phyloP scores from a whole-genome alignment of 2,329 filamentous ascomycete genomes.

The Raffaelea ambrosiae region DNA sequence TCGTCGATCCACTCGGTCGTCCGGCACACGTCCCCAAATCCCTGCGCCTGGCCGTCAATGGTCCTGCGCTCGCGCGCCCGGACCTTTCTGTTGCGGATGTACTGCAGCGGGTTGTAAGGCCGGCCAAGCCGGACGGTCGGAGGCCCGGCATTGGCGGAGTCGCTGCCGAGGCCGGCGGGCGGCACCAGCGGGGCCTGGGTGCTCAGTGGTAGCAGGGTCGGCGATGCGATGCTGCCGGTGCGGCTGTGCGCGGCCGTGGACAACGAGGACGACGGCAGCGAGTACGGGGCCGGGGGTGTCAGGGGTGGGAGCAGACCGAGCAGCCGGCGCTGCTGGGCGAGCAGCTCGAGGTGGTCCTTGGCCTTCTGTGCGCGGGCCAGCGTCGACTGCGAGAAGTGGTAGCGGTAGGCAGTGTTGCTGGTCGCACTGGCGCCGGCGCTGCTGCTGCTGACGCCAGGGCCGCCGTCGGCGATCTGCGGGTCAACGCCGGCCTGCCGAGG shows the following conservation, averaged over 20 bases:
- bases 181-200: neutral
- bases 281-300: slow-evolving; percentile 29
- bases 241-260: slow-evolving; percentile 28
- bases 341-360: slow-evolving; percentile 75
- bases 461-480: too few species aligned
- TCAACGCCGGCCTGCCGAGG: neutral
- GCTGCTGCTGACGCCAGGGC: too few species aligned
- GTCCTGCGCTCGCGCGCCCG: slow-evolving; percentile 67
- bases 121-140: slow-evolving; percentile 53
- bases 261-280: slow-evolving; percentile 31
- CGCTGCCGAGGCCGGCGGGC: slow-evolving; percentile 19
- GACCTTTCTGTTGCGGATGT: slow-evolving; percentile 82
- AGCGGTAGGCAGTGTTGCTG: slow-evolving; percentile 37
- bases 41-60: slow-evolving; percentile 66
- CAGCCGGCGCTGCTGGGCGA: slow-evolving; percentile 72
- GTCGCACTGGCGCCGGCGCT: too few species aligned
- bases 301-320: slow-evolving; percentile 73
- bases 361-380: slow-evolving; percentile 76
- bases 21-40: slow-evolving; percentile 64
- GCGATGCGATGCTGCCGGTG: too few species aligned
- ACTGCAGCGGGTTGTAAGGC: slow-evolving; percentile 84
- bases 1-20: slow-evolving; percentile 72
- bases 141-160: too few species aligned
- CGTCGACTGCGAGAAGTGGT: slow-evolving; percentile 71
- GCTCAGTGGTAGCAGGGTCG: slow-evolving; percentile 10